A percentile compares a stretch with the other conserved stretches of the same genome.
Conservation (phyloP, 148 eudicot species). For the Arctostaphylos glauca region DNA sequence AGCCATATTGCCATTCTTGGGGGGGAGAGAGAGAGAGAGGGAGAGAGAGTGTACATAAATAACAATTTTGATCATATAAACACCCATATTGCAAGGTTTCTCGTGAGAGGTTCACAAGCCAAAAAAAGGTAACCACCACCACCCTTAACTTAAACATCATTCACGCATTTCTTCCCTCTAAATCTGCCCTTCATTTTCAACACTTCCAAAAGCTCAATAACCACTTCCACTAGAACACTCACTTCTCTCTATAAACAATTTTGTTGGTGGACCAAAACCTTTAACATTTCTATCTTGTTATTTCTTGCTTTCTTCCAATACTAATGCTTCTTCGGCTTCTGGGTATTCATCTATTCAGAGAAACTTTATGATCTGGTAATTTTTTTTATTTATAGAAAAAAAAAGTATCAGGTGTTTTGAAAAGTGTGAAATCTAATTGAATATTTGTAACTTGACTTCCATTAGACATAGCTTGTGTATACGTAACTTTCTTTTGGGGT, state of each 20-base stretch:
- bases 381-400: background rate
- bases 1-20: no score
- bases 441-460: background rate
- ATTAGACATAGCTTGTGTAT: background rate
- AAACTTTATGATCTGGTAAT: background rate
- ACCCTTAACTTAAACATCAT: background rate
- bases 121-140: slow-evolving; percentile 10
- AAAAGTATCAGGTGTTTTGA: background rate
- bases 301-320: background rate
- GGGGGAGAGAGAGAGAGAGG: no score
- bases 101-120: slow-evolving; percentile 31
- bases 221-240: background rate
- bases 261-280: background rate
- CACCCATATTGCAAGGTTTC: slow-evolving; percentile 20
- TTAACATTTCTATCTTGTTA: background rate
- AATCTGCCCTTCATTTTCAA: background rate
- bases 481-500: background rate
- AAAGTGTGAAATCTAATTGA: background rate
- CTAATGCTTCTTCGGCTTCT: background rate
- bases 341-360: background rate
- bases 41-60: no score
- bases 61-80: background rate
- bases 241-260: background rate
- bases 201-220: background rate
- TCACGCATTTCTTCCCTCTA: background rate